These are phyloP conservation scores for Podospora didyma DNA, from an alignment of 495 filamentous ascomycete genomes.

Conservation along the genomic window DNA sequence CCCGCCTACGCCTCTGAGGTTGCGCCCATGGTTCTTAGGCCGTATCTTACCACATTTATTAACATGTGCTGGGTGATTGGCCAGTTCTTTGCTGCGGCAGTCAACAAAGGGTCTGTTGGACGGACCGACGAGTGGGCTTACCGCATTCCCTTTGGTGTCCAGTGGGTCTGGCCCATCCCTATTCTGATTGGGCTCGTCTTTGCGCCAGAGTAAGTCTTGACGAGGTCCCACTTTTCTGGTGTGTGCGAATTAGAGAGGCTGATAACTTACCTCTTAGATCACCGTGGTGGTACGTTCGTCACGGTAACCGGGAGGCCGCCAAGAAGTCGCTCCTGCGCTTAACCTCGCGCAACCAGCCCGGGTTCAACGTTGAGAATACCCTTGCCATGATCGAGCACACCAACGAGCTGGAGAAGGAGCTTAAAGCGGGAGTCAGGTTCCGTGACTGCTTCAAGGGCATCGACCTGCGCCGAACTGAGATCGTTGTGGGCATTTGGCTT, in stretches of 20 bases:
- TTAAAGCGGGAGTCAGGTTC: conserved; percentile 51
- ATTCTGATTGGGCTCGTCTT: neutral
- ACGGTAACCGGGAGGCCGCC: too few relatives aligned
- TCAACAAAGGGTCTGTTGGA: neutral
- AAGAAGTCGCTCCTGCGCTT: neutral
- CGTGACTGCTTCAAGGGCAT: conserved; percentile 58
- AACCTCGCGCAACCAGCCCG: neutral
- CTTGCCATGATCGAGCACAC: conserved; percentile 65
- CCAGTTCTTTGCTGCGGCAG: neutral
- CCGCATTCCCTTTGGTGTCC: neutral
- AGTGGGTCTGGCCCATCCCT: neutral
- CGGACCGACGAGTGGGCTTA: neutral
- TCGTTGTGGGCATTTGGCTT: conserved; percentile 45
- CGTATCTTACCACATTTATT: neutral
- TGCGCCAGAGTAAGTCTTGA: neutral
- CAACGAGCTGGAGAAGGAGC: conserved; percentile 54
- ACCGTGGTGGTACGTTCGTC: too few relatives aligned
- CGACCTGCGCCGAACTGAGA: conserved; percentile 61
- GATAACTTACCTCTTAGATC: too few relatives aligned
- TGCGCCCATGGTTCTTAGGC: neutral
- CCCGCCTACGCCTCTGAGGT: neutral
- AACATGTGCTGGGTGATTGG: neutral
- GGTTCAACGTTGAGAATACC: conserved; percentile 23
- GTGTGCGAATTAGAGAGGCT: too few relatives aligned
- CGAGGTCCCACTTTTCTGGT: neutral